Evolutionary conservation across 768 basidiomycete species (phyloP), one percentile per base, ranked within the genome.

Genomic region (Lenzites betulinus): DNA sequence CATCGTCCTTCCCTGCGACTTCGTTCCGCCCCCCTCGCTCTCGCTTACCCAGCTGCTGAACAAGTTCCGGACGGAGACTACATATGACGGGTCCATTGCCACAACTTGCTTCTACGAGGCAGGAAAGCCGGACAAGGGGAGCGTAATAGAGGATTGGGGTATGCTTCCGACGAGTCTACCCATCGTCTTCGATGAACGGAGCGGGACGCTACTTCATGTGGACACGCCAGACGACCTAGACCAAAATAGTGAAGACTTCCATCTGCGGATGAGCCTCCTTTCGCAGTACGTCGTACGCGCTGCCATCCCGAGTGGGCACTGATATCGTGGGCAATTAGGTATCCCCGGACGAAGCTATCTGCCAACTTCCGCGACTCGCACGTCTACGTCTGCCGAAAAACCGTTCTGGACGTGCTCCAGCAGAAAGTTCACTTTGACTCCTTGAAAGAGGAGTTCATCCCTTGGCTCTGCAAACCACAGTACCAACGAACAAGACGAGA

Each of bases 1-100:
- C 72, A 83, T 97, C 41, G 74, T 98, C 23, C 81, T 98, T 1
- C 90, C 95, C 7, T 97, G 94, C 69, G 95, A 98, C 72, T 92
- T 97, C 51, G 81, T 94, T 22, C 88, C 94, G 9, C 89, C 94
- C 0, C 77, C 87, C 0, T 76, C 83, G 0, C 79, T 97, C n/a
- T 78, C 88, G 6, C 81, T 98, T 7, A 80, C 81, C 30, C 76
- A 75, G 0, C 75, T 97, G 1, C 77, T 97, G 44, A 86, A 98
- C 73, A 89, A 87, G 68, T 95, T 95, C 71, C 86, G 95, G 33
- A 81, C 83, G 12, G 88, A 93, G 64, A 76, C 83, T 0, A 78
- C 85, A 52, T 80, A 84, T 38, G 81, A 87, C 75, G 82, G 83
- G 33, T 78, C 83, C 44, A 78, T 93, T 64, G 83, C 83, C 2